Evolutionary conservation across 202 grass and related monocot species (phyloP), one percentile per base, ranked within the genome.

Genomic region (Digitaria exilis): DNA sequence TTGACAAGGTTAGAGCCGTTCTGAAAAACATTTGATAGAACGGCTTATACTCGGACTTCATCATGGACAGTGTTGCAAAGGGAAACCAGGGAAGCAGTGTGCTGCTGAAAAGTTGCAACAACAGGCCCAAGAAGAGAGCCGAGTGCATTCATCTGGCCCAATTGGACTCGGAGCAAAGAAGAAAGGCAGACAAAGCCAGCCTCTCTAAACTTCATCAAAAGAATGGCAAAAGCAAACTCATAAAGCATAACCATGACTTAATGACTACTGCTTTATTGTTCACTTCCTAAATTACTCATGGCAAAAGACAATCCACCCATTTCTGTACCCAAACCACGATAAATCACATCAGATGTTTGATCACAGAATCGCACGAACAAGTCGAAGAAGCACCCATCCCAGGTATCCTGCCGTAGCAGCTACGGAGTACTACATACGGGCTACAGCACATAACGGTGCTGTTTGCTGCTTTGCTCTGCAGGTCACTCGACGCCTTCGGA

Each of bases 401-500:
- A 14, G 5, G 35, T 7, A 32, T 30, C 34, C 34, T 41, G 19
- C 34, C 0, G 31, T 4, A 35, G 61, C 30, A 62, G 82, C n/a
- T n/a, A n/a, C n/a, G n/a, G n/a, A n/a, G n/a, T n/a, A n/a, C n/a
- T n/a, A n/a, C n/a, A 3, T 54, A 31, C 49, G 19, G 16, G 4
- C 48, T 45, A 63, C 16, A 15, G 5, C 1, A 7, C 28, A 14
- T 16, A 11, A 77, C 51, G 5, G 42, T 11, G 10, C 43, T 45
- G 50, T 19, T 9, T 45, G 50, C 50, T 9, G 50, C 50, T 54
- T 7, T n/a, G 50, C 7, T n/a, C 5, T 0, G 11, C 14, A 7
- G 14, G n/a, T 80, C 78, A 83, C 60, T 94, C 88, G 58, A 88
- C 75, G 77, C 88, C 87, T 29, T 93, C 96, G 5, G 76, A 5